Evolutionary conservation across 106 monocot genomes (phyloP).

Genomic region (Gastrodia elata): DNA sequence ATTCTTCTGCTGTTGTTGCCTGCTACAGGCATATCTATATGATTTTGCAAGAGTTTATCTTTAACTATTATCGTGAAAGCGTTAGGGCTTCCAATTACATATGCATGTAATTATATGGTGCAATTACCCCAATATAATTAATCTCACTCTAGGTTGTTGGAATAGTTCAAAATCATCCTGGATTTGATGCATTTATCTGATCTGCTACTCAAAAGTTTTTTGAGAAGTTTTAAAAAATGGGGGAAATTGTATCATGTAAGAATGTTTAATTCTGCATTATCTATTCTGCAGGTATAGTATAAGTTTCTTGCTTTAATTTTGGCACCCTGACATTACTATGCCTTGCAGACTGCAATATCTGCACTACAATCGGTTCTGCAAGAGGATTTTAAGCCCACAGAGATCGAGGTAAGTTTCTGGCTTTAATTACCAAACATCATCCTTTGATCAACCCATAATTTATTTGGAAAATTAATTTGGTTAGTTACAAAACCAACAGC

Average conservation of each 20-base stretch:
- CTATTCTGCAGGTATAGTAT: not conserved
- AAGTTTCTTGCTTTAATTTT: not conserved
- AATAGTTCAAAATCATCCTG: not conserved
- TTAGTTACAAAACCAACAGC: too few species aligned
- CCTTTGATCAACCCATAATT: too few species aligned
- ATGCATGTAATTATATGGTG: not conserved
- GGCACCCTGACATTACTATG: not conserved
- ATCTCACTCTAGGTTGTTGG: not conserved
- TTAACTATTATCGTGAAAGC: not conserved
- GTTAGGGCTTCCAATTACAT: not conserved
- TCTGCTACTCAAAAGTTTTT: not conserved
- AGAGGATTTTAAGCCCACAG: conserved; percentile 98
- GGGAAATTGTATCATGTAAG: not conserved
- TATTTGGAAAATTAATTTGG: too few species aligned
- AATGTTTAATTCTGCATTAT: not conserved
- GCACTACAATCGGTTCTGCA: conserved; percentile 95
- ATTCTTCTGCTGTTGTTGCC: too few species aligned
- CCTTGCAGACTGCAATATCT: conserved; percentile 90
- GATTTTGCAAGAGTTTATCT: not conserved
- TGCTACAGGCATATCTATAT: too few species aligned
- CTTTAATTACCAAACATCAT: too few species aligned
- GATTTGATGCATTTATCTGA: not conserved
- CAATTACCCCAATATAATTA: not conserved
- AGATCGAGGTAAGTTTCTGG: conserved; percentile 69
- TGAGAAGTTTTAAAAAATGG: not conserved